Evolutionary conservation across 768 basidiomycete genomes (phyloP).

Genomic region (Tulasnella sp.): DNA sequence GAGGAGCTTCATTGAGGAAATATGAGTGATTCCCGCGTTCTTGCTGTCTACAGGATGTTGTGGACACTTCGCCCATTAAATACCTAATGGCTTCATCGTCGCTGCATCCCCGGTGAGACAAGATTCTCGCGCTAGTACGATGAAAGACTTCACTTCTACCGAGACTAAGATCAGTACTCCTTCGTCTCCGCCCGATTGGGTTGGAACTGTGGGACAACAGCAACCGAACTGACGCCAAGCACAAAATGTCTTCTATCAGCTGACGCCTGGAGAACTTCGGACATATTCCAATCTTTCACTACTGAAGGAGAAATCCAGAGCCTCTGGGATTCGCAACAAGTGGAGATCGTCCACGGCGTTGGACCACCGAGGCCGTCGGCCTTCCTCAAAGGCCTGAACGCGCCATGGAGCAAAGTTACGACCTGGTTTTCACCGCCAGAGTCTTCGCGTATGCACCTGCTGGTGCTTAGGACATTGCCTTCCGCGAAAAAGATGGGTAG

Average conservation of each 20-base stretch:
- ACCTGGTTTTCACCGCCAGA: too few relatives aligned
- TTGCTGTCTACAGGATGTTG: background rate
- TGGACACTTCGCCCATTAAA: background rate
- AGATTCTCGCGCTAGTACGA: background rate
- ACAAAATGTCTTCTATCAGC: background rate
- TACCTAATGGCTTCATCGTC: background rate
- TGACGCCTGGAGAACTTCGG: background rate
- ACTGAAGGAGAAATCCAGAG: too few relatives aligned
- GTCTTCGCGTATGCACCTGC: too few relatives aligned
- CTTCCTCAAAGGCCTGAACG: too few relatives aligned
- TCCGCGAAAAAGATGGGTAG: too few relatives aligned
- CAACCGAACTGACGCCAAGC: background rate
- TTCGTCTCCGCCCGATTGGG: background rate
- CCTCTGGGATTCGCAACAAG: too few relatives aligned
- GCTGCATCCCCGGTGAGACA: background rate
- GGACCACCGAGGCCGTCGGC: too few relatives aligned
- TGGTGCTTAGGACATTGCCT: too few relatives aligned
- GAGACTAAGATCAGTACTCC: background rate
- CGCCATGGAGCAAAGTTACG: too few relatives aligned
- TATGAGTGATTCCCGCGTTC: background rate
- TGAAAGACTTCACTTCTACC: background rate
- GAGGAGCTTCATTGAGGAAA: background rate
- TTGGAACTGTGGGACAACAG: background rate
- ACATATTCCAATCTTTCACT: too few relatives aligned
- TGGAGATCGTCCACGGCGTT: too few relatives aligned